Evolutionary conservation across 2,329 filamentous ascomycete genomes (phyloP), one percentile per base, ranked within the genome.

Genomic region (Pseudogymnoascus sp.): DNA sequence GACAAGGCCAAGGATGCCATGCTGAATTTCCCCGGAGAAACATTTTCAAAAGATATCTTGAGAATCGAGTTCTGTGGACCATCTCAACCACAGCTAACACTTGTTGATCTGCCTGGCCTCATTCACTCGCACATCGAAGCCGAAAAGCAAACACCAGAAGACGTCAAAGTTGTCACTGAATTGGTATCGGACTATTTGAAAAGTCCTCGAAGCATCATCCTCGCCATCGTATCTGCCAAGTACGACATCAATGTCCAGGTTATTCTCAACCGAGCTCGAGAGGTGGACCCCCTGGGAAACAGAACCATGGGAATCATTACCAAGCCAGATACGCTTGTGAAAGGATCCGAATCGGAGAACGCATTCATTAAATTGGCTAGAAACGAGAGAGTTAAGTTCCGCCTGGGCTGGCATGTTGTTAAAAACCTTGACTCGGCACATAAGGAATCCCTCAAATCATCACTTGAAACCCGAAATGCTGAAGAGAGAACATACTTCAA

Each of bases 161-260:
- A 81, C 54, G 75, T 77, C 0, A 68, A 75, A 1, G 62, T 78
- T 1, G 78, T 86, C 6, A 64, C 71, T 2, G 67, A 76, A 0
- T 72, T 86, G 8, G 79, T 85, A 0, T 66, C 76, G 1, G 69
- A 70, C 0, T 83, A 83, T 70, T 80, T 82, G 78, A 79, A 79
- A 73, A 81, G 77, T 64, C 72, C 78, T 0, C 77, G 80, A 12
- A 82, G 79, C 33, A 80, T 82, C 43, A 82, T 82, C 47, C 73
- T 82, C 2, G 80, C 80, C 33, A 79, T 82, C 20, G 75, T 82
- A n/a, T 79, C 78, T 6, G 79, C 79, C 36, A 82, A 81, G 68
- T 78, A 78, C 37, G 79, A 82, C 65, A 88, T 89, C 64, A 79
- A 81, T 3, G 79, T 83, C 22, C 86, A 89, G 65, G 73, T 76